Evolutionary conservation across 176 grass and related monocot species (phyloP), one percentile per base, ranked within the genome.

Genomic region (Oryza nivara): DNA sequence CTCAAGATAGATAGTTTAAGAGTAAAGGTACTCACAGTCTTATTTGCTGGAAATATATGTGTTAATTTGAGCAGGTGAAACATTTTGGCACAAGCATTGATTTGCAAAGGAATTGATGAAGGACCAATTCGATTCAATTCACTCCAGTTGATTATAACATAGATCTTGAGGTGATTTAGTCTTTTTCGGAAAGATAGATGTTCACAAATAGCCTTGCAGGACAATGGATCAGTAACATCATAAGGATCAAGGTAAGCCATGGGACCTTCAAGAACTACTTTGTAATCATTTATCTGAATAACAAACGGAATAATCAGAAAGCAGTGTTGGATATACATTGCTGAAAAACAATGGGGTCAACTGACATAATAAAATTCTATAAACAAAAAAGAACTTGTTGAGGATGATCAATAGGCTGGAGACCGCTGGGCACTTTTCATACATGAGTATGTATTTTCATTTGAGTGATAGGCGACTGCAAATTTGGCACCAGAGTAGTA

Each of bases 231-330:
- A 77, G 70, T 74, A 68, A 90, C 81, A 78, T 83, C 72, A 81
- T 83, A 85, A 73, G 80, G 78, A 73, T 90, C 85, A 46, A 89
- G 56, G 83, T 92, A 84, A 70, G 85, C 81, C 69, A 84, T 49
- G 36, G 82, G 90, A 41, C 96, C 93, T 95, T 98, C 93, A 88
- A 98, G 82, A 15, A 71, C 91, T 85, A 98, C 38, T 83, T 90
- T 92, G 61, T 92, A 98, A 67, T 95, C 56, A 52, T 72, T 87
- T 19, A 93, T 80, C 96, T 98, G 83, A 69, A 75, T 64, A 79
- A 67, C 12, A 89, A 89, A 64, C 70, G 17, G 11, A 80, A 66
- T 10, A 82, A 66, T 68, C 46, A 80, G 71, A 36, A 84, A 68
- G 65, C 15, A 67, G 65, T 9, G 46, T 44, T 20, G 49, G 78